Evolutionary conservation across 2,329 filamentous ascomycete genomes (phyloP), one percentile per base, ranked within the genome.

Genomic region (Phyllosticta ampelicida): DNA sequence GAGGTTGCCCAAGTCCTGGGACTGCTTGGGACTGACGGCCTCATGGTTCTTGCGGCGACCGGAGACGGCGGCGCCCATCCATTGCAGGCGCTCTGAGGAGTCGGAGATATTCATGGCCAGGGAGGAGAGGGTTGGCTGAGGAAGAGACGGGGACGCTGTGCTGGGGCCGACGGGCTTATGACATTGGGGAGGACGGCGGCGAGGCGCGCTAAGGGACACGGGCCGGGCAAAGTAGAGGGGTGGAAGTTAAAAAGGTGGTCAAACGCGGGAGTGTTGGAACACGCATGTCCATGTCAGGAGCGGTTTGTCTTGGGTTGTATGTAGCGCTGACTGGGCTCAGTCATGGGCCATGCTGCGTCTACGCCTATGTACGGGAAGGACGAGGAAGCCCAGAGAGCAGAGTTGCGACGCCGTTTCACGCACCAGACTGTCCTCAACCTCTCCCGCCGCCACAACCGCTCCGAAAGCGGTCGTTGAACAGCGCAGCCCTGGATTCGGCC

Each of bases 31-130:
- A 21, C 51, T 59, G 56, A 21, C 21, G 3, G 52, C 18, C n/a
- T 48, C 48, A 21, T 29, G 29, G 48, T 48, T 20, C 48, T 53
- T 59, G 57, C 28, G 44, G 52, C 57, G 36, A 16, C 36, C 36
- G n/a, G 16, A 48, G 21, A 55, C 49, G 11, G 52, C 49, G 29
- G 57, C 53, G 50, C 57, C 57, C 21, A 59, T 53, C 57, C 57
- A 59, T 51, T 59, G 57, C 57, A 48, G 52, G 48, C 57, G 57
- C 48, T 59, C 57, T 9, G 57, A 44, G 36, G 36, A 44, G 13
- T 44, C 36, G 16, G 36, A 44, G 13, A 44, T 44, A n/a, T 18
- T 16, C 36, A n/a, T n/a, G 36, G 36, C 13, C 13, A 16, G 5
- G 16, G 36, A 16, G 36, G 11, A 44, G 36, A 8, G 13, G 36